Percentiles rank a stretch among this genome's conserved stretches.
These are phyloP conservation scores for Schrenkiella parvula DNA, from an alignment of 345 rosid genomes.

Conservation along the genomic window DNA sequence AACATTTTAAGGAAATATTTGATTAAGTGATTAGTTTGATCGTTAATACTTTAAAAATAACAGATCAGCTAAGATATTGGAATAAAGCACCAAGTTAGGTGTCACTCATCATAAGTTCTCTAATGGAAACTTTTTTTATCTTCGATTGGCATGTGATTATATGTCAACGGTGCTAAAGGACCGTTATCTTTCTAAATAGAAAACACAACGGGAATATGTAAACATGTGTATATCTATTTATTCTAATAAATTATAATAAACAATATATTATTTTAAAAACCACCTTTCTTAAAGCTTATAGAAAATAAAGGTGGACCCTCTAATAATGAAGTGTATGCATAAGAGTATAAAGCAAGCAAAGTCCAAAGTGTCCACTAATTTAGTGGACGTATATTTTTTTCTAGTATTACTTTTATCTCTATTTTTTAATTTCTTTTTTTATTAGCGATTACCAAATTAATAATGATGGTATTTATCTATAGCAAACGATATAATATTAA, in stretches of 20 bases:
- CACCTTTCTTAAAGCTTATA: conserved; percentile 26
- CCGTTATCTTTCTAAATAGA: conserved; percentile 32
- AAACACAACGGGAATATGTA: conserved; percentile 17
- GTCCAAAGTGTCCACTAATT: conserved; percentile 32
- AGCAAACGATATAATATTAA: background rate
- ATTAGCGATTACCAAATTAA: background rate
- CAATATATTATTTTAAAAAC: background rate
- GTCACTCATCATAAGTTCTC: conserved; percentile 35
- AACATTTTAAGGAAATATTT: background rate
- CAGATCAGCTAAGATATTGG: background rate
- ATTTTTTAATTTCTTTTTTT: background rate
- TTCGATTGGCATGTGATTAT: conserved; percentile 30
- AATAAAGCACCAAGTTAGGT: conserved; percentile 29
- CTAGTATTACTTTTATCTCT: background rate
- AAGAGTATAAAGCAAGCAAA: conserved; percentile 39
- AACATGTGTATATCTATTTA: background rate
- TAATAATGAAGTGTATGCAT: conserved; percentile 32
- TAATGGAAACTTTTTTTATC: background rate
- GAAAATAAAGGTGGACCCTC: conserved; percentile 24
- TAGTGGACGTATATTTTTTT: conserved; percentile 20
- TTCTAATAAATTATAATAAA: background rate
- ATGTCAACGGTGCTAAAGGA: conserved; percentile 36
- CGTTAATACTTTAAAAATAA: background rate
- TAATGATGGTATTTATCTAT: background rate
- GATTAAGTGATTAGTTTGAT: background rate